These are phyloP conservation scores for Gnomoniopsis smithogilvyi DNA, from an alignment of 2,329 filamentous ascomycete species.

Conservation along the genomic window DNA sequence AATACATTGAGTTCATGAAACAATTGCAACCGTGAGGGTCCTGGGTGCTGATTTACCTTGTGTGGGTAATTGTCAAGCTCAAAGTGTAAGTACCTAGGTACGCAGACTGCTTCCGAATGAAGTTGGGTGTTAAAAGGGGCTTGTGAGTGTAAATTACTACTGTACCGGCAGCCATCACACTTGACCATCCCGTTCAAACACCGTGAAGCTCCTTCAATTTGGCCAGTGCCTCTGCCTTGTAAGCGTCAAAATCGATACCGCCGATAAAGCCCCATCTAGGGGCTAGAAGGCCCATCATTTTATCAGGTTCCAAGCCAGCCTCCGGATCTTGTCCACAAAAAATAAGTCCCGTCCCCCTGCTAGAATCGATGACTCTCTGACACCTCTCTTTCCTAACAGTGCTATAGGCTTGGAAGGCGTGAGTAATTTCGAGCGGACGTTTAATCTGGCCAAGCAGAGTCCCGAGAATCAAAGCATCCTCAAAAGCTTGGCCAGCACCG, in stretches of 20 bases:
- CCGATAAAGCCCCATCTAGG: slow-evolving; percentile 16
- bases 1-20: too few species aligned
- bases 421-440: neutral
- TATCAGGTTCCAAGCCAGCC: slow-evolving; percentile 15
- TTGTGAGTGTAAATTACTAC: too few species aligned
- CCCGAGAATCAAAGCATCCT: slow-evolving; percentile 17
- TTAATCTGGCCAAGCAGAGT: slow-evolving; percentile 5
- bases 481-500: slow-evolving; percentile 18
- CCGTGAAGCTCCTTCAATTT: slow-evolving; percentile 7
- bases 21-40: too few species aligned
- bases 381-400: slow-evolving; percentile 7
- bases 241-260: slow-evolving; percentile 7
- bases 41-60: too few species aligned
- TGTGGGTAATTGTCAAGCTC: too few species aligned
- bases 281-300: slow-evolving; percentile 5
- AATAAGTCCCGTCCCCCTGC: slow-evolving; percentile 12
- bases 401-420: slow-evolving; percentile 15
- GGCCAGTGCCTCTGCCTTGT: slow-evolving; percentile 11
- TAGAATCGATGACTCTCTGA: slow-evolving; percentile 17
- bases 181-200: neutral
- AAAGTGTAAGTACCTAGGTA: too few species aligned
- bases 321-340: slow-evolving; percentile 16
- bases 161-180: too few species aligned
- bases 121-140: too few species aligned
- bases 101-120: too few species aligned